Evolutionary conservation across 1,284 basidiomycete species (phyloP), one percentile per base, ranked within the genome.

Genomic region (Volvariella volvacea): DNA sequence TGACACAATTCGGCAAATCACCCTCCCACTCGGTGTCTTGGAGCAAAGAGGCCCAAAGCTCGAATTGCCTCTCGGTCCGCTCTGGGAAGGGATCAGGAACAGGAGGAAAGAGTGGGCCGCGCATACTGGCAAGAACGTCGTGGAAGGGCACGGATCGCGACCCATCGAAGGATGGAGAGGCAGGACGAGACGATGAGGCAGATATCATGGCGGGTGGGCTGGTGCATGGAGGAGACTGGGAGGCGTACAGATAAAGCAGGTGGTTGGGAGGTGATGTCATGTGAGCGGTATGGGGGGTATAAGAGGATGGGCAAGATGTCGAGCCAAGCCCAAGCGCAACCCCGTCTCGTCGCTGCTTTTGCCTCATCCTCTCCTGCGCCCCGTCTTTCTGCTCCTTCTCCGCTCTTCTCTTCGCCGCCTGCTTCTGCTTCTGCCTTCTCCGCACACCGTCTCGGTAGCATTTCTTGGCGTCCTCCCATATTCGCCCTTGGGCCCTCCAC

Each of bases 71-170:
- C 7, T 47, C 60, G 52, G 15, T 37, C 38, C 61, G 66, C 40
- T 73, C 67, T 10, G 14, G 40, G 3, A 2, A 17, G 16, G 39
- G 37, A 4, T 59, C 62, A 22, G 63, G 52, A 16, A 70, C 66
- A 3, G 56, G 50, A 2, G 72, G 77, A 52, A 84, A 84, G 16
- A 84, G 64, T 3, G 68, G 64, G 6, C 82, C 82, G 21, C 74
- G 67, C 74, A 83, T 80, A 55, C 73, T 70, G 22, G 59, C 57
- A 38, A 80, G 59, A 40, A 84, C 78, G 34, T 80, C 73, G 36
- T 68, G 64, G 57, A 83, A 81, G 1, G 74, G 59, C 17, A 82
- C 68, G 9, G 64, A 46, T 25, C 59, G 61, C 2, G 64, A 53
- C 33, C 65, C 61, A 44, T 65, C 63, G 43, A 59, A 61, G 8